Evolutionary conservation across 192 early-diverging fungal genomes (phyloP), one percentile per base, ranked within the genome.

Genomic region (Coemansia sp.): DNA sequence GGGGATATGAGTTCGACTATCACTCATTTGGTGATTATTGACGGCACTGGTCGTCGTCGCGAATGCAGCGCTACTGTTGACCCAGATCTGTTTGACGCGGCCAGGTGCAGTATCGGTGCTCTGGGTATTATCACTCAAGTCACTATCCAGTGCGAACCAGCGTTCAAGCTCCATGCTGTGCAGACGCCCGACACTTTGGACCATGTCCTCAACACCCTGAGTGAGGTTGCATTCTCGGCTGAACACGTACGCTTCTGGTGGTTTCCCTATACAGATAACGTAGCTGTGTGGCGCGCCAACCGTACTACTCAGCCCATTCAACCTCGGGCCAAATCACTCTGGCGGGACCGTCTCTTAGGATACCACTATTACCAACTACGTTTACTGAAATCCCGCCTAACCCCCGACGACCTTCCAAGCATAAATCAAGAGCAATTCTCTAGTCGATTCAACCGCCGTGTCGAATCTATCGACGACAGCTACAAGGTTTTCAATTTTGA

Each of bases 191-290:
- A 80, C 29, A 87, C 82, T 40, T 72, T 92, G 36, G 75, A 87
- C 36, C 61, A 84, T n/a, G 78, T 89, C 7, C 64, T 92, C 27
- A 65, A 86, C 40, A 73, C 88, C 54, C 77, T 91, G 29, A 69
- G 73, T 34, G 44, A 16, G 6, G 76, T 92, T 3, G 81, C 88
- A 12, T 68, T 85, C 31, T 90, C 90, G 9, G 89, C 92, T 11
- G 88, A 93, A 72, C 90, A 93, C 69, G 88, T 90, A 20, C 88
- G 90, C n/a, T 68, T 93, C 11, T 91, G 91, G 89, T 93, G 91
- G 89, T 93, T 88, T 65, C 91, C 92, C 33, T 89, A 93, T 51
- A 90, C 89, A 9, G 87, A 93, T 62, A 79, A 88, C 60, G 87
- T 87, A 12, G 87, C 90, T 16, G 82, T 91, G 16, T 93, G 90